Conservation (phyloP, 148 eudicot species). For the Bassia scoparia region DNA sequence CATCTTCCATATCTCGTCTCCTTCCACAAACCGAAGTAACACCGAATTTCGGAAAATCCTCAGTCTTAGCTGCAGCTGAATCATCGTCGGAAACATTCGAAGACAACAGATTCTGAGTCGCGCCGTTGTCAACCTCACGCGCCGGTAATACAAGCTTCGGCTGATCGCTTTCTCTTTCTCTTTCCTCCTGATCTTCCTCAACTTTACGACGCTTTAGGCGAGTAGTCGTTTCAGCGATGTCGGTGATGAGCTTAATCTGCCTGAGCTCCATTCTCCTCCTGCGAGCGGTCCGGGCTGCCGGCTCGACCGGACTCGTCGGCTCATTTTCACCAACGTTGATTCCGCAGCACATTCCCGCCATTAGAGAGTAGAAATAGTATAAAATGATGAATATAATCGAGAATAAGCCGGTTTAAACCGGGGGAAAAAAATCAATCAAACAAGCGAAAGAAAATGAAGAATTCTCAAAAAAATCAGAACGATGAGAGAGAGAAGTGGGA, state of each 20-base stretch:
- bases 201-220: conserved; percentile 17
- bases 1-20: conserved; percentile 86
- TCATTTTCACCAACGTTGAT: conserved; percentile 55
- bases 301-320: conserved; percentile 45
- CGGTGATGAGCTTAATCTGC: conserved; percentile 42
- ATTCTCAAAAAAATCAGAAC: background rate
- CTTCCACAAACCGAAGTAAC: conserved; percentile 65
- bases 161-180: background rate
- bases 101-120: background rate
- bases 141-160: conserved; percentile 5
- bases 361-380: background rate
- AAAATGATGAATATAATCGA: background rate
- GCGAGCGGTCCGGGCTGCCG: conserved; percentile 37
- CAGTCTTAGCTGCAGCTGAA: background rate
- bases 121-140: conserved; percentile 20
- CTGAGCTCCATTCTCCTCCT: conserved; percentile 49
- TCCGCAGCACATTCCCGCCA: conserved; percentile 86
- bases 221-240: conserved; percentile 6
- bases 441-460: background rate
- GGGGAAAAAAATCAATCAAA: background rate
- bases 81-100: background rate
- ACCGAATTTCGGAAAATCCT: conserved; percentile 48
- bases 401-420: background rate
- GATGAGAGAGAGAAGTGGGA: conserved; percentile 13
- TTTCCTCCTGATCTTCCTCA: background rate